Base-by-base conservation (phyloP, 192 early-diverging fungal genomes). In the Phycomyces blakesleeanus region DNA sequence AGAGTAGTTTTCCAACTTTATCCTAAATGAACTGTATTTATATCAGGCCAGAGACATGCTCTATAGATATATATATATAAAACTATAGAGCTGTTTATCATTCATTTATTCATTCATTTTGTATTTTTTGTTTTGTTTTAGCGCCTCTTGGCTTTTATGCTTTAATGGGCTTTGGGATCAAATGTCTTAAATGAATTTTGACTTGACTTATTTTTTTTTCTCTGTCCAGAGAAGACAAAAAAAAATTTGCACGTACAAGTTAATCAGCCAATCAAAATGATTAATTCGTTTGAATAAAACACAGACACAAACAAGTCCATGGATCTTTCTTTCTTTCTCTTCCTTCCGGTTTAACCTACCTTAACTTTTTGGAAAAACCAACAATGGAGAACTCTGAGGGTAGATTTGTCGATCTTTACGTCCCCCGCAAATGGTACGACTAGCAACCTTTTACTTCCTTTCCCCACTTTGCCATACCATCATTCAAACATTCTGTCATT, bases 391-490 rank as follows among this genome's bases (percentile, higher is more conserved):
- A 78, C 76, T 70, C 73, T 64, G 68, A 78, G 74, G 76, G 76
- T 53, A 27, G 40, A 55, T 38, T 71, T 51, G 57, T 96, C 73
- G 93, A 96, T 80, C 87, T 94, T 69, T 96, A 95, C 90, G 86
- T 93, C 64, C 93, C 93, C 66, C 82, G 93, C 77, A 96, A 96
- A 85, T 96, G 93, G 89, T 91, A 78, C 72, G 75, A 72, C 50
- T 20, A 44, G 37, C 16, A 39, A 54, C 41, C 9, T 9, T 11
- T 27, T 15, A 29, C 27, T n/a, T 14, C 24, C 40, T 44, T 26
- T n/a, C n/a, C n/a, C n/a, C n/a, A n/a, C n/a, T n/a, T n/a, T n/a
- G n/a, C n/a, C n/a, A 5, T 21, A 41, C 20, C 25, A 54, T 54
- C 25, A n/a, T 11, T n/a, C 47, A 34, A 51, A 41, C 0, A 61